Percentiles rank a stretch among this genome's conserved stretches.
Evolutionary conservation across 2,329 filamentous ascomycete genomes (phyloP).

Genomic region (Didymella exigua): DNA sequence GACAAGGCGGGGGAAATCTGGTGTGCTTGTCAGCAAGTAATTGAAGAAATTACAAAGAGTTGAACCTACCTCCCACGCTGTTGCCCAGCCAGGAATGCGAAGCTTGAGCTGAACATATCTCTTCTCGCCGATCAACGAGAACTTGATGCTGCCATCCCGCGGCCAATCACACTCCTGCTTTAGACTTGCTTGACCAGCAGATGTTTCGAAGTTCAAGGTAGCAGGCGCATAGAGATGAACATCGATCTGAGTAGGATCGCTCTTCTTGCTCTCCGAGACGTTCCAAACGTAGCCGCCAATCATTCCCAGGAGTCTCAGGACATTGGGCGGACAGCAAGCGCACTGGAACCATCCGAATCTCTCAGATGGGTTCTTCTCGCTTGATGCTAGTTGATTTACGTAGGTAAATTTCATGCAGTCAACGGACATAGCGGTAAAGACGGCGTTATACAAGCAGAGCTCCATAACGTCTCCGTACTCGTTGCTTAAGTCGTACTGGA

Average conservation of each 20-base stretch:
- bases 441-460: slow-evolving; percentile 64
- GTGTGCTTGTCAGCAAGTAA: not conserved
- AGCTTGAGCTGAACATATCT: not conserved
- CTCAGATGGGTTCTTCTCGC: slow-evolving; percentile 56
- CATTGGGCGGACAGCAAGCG: slow-evolving; percentile 1
- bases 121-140: not conserved
- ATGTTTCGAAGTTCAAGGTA: not conserved
- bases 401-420: slow-evolving; percentile 66
- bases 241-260: not conserved
- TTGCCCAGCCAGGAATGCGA: slow-evolving; percentile 5
- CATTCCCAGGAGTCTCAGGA: not conserved
- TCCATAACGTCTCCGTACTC: slow-evolving; percentile 66
- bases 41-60: too few species aligned
- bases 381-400: slow-evolving; percentile 64
- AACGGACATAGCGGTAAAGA: slow-evolving; percentile 62
- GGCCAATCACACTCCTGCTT: slow-evolving; percentile 4
- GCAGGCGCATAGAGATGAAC: slow-evolving; percentile 1
- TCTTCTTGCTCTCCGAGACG: not conserved
- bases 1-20: not conserved
- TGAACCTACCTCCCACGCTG: not conserved
- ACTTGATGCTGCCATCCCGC: not conserved
- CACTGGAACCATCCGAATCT: slow-evolving; percentile 59
- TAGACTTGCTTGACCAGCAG: not conserved
- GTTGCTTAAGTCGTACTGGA: slow-evolving; percentile 53
- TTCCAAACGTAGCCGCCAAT: slow-evolving; percentile 9